A percentile compares a stretch with the other conserved stretches of the same genome.
Evolutionary conservation across 2,329 filamentous ascomycete genomes (phyloP).

Genomic region (Dryadomyces sulphureus): DNA sequence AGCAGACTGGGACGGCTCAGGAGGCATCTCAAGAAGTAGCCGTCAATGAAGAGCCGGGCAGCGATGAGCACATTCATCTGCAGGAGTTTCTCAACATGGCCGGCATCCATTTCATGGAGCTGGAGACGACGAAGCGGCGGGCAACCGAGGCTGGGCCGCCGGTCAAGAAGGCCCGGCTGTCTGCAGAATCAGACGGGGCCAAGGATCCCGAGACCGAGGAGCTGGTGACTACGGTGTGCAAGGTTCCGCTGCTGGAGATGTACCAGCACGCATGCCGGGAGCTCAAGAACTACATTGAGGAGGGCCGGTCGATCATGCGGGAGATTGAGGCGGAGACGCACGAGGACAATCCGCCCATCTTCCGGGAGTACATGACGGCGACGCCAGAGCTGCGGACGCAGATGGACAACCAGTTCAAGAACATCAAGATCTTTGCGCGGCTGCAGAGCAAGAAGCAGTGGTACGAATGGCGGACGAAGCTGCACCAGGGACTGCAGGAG

Average conservation of each 20-base stretch:
- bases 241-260: conserved; percentile 80
- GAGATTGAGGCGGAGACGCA: conserved; percentile 83
- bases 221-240: conserved; percentile 80
- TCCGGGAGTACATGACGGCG: conserved; percentile 81
- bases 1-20: no score
- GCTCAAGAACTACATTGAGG: conserved; percentile 90
- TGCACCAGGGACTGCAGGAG: conserved; percentile 66
- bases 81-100: conserved; percentile 93
- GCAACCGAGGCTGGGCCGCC: conserved; percentile 49
- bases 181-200: conserved; percentile 16
- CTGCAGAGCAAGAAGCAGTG: conserved; percentile 89
- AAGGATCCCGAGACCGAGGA: conserved; percentile 37
- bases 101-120: conserved; percentile 94
- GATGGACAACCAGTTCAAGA: conserved; percentile 96
- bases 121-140: conserved; percentile 88
- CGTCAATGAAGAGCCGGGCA: conserved; percentile 32
- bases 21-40: no score
- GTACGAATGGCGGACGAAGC: conserved; percentile 94
- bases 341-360: conserved; percentile 79
- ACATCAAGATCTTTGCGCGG: conserved; percentile 85
- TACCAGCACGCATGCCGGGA: conserved; percentile 94
- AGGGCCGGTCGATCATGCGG: conserved; percentile 76
- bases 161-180: conserved; percentile 12
- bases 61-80: conserved; percentile 57
- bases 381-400: conserved; percentile 67